Conservation (phyloP, 2,329 filamentous ascomycete species). For the Periglandula ipomoeae region DNA sequence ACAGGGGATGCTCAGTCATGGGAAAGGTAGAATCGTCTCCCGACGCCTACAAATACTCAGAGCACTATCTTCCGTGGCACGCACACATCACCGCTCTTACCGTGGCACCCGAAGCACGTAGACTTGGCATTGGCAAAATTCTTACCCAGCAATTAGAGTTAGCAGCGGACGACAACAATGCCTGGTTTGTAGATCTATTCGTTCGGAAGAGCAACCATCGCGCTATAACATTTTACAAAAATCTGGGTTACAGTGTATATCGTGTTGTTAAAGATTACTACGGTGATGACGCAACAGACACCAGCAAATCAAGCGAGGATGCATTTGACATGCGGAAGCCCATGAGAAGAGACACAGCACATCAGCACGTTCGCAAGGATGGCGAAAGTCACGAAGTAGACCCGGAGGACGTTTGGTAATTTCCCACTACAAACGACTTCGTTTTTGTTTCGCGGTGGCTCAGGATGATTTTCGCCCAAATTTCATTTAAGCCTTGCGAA, state of each 20-base stretch:
- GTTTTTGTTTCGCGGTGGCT: neutral
- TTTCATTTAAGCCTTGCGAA: too few relatives aligned
- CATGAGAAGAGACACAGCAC: constrained; percentile 67
- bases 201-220: constrained; percentile 81
- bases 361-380: constrained; percentile 68
- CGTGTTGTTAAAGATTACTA: constrained; percentile 88
- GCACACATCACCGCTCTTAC: constrained; percentile 95
- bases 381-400: constrained; percentile 71
- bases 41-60: constrained; percentile 61
- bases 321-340: constrained; percentile 97
- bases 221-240: constrained; percentile 81
- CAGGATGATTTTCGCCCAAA: neutral
- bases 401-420: constrained; percentile 77
- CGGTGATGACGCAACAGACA: constrained; percentile 66
- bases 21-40: constrained; percentile 90
- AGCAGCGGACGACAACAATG: constrained; percentile 71
- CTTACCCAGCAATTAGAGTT: constrained; percentile 73
- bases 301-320: constrained; percentile 62
- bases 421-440: neutral
- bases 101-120: constrained; percentile 75
- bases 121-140: constrained; percentile 77
- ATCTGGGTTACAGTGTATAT: constrained; percentile 87
- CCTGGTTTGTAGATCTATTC: constrained; percentile 95
- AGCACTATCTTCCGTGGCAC: constrained; percentile 98
- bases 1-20: constrained; percentile 60